Evolutionary conservation across 495 filamentous ascomycete genomes (phyloP).

Genomic region (Bombardia bombarda): DNA sequence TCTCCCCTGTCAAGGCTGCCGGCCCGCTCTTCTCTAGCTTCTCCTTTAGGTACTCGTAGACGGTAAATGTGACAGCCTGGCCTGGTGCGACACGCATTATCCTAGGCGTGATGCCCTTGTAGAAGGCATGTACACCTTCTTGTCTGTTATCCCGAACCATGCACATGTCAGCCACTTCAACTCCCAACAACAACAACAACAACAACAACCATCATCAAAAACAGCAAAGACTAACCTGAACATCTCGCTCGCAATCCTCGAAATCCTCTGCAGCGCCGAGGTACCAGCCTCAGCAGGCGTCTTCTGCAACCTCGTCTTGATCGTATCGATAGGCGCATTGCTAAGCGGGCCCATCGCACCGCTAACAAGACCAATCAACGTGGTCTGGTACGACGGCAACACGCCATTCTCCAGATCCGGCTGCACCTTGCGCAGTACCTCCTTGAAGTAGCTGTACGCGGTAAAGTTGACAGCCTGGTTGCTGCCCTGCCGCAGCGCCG

Average conservation of each 20-base stretch:
- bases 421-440: conserved; percentile 60
- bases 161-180: too few species aligned
- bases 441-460: conserved; percentile 91
- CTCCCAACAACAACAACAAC: too few species aligned
- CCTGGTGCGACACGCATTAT: conserved; percentile 97
- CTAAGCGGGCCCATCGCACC: conserved; percentile 93
- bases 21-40: conserved; percentile 61
- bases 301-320: conserved; percentile 95
- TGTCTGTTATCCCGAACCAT: conserved; percentile 47
- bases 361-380: conserved; percentile 79
- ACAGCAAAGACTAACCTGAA: conserved; percentile 56
- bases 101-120: conserved; percentile 96
- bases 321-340: conserved; percentile 97
- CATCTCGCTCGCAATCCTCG: conserved; percentile 78
- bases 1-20: conserved; percentile 6
- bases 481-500: conserved; percentile 85
- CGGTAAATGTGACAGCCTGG: conserved; percentile 96
- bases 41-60: conserved; percentile 85
- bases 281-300: conserved; percentile 76
- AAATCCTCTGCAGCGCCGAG: conserved; percentile 68
- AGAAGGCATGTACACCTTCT: conserved; percentile 90
- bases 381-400: conserved; percentile 84
- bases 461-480: conserved; percentile 99
- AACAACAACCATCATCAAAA: too few species aligned
- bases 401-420: conserved; percentile 47